phyloP scores from a whole-genome alignment of 495 filamentous ascomycete species.

The Viridothelium virens region DNA sequence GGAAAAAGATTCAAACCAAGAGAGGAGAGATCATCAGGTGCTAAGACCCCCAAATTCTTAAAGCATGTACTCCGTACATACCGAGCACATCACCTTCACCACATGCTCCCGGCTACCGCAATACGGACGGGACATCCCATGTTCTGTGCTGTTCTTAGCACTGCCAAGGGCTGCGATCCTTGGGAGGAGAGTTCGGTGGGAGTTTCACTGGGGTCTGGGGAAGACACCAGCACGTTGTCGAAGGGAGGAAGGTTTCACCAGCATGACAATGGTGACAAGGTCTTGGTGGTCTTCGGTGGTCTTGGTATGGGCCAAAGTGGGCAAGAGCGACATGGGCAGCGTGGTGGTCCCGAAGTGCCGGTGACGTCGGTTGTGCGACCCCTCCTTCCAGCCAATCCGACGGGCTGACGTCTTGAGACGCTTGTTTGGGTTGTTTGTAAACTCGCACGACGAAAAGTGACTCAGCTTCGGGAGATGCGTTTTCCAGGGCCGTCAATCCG shows the following conservation, averaged over 20 bases:
- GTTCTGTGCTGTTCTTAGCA: too few species aligned
- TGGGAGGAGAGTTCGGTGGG: neutral
- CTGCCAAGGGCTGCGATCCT: neutral
- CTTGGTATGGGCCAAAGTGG: too few species aligned
- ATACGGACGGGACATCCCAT: too few species aligned
- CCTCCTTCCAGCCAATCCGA: neutral
- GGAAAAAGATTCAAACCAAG: too few species aligned
- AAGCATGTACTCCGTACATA: too few species aligned
- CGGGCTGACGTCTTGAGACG: too few species aligned
- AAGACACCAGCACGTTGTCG: neutral
- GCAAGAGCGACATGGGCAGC: too few species aligned
- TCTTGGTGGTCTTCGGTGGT: too few species aligned
- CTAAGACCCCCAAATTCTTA: too few species aligned
- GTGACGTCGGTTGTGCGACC: neutral
- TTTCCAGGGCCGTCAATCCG: neutral
- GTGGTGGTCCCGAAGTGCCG: neutral
- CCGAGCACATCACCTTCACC: too few species aligned
- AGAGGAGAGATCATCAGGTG: too few species aligned
- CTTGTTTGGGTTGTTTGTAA: neutral
- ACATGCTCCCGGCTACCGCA: too few species aligned
- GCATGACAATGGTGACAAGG: neutral
- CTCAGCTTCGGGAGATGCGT: neutral
- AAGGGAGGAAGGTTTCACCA: neutral
- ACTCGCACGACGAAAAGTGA: neutral
- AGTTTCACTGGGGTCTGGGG: neutral